Conservation (phyloP, 805 yeast species). For the Alloascoidea africana region DNA sequence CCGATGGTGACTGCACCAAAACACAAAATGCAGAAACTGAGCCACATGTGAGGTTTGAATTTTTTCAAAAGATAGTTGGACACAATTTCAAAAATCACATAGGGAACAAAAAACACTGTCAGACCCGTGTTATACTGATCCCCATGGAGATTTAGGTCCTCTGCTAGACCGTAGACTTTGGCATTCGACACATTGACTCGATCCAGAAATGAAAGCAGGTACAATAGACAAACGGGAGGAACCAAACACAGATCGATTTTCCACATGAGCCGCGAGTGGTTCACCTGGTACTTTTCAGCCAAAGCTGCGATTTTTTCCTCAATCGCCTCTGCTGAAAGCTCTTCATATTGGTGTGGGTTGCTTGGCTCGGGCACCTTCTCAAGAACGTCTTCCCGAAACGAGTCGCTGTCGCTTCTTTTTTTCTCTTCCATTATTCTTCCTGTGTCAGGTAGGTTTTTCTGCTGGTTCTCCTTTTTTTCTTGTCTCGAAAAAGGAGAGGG, state of each 20-base stretch:
- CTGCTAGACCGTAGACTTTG: constrained; percentile 50
- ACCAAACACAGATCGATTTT: constrained; percentile 57
- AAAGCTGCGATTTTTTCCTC: constrained; percentile 15
- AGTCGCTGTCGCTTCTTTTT: too few species aligned
- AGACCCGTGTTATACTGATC: constrained; percentile 49
- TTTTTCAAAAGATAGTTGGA: constrained; percentile 47
- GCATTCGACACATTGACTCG: constrained; percentile 78
- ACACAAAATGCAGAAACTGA: constrained; percentile 37
- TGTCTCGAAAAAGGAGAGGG: too few species aligned
- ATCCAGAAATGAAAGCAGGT: constrained; percentile 65
- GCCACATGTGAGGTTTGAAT: constrained; percentile 51
- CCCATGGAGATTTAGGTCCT: constrained; percentile 36
- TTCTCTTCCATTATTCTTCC: too few species aligned
- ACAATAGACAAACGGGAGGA: constrained; percentile 62
- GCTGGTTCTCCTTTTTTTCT: too few species aligned
- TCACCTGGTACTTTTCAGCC: constrained; percentile 31
- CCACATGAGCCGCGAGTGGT: constrained; percentile 40
- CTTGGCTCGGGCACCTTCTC: too few species aligned
- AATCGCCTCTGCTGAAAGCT: not conserved
- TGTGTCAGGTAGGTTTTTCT: too few species aligned
- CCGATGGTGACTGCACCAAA: constrained; percentile 54
- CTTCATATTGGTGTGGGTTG: not conserved
- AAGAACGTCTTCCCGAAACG: too few species aligned
- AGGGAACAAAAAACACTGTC: constrained; percentile 61
- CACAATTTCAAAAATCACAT: constrained; percentile 40